These are phyloP conservation scores for Hypsizygus ulmarius DNA, from an alignment of 1,284 basidiomycete species.

Conservation along the genomic window DNA sequence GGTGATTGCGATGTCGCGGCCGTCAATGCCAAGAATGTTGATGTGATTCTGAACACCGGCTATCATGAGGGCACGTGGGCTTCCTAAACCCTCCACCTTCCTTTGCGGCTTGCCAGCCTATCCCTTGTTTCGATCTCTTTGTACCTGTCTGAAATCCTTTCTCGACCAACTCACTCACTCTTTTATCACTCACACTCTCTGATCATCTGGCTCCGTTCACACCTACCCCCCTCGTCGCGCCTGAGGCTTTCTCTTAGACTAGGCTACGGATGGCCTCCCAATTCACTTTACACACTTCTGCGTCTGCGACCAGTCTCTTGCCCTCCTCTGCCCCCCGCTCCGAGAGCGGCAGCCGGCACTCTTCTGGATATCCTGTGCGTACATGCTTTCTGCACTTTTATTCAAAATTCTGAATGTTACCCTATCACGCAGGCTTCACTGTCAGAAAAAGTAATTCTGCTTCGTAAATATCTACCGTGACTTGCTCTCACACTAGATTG, in stretches of 20 bases:
- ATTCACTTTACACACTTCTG: slow-evolving; percentile 16
- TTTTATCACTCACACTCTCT: slow-evolving; percentile 3
- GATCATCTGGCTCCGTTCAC: neutral
- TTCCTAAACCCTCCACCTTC: too few species aligned
- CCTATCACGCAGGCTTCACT: slow-evolving; percentile 18
- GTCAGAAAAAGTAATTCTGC: slow-evolving; percentile 21
- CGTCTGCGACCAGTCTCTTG: slow-evolving; percentile 19
- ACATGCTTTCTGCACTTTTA: neutral
- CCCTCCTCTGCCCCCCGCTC: slow-evolving; percentile 5
- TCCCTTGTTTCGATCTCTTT: neutral
- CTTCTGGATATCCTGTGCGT: slow-evolving; percentile 18
- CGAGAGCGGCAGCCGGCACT: neutral
- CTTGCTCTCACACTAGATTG: neutral
- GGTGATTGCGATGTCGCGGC: too few species aligned
- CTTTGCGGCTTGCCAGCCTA: neutral
- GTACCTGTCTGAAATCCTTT: neutral
- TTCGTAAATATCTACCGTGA: neutral
- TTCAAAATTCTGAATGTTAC: neutral
- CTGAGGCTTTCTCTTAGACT: slow-evolving; percentile 7
- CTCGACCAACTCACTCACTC: slow-evolving; percentile 12
- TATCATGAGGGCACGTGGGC: too few species aligned
- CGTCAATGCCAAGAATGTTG: too few species aligned
- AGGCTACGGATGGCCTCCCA: slow-evolving; percentile 9
- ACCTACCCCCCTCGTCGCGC: slow-evolving; percentile 1
- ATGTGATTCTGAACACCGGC: too few species aligned